Evolutionary conservation across 1,284 basidiomycete genomes (phyloP).

Genomic region (Wolfiporia cocos): DNA sequence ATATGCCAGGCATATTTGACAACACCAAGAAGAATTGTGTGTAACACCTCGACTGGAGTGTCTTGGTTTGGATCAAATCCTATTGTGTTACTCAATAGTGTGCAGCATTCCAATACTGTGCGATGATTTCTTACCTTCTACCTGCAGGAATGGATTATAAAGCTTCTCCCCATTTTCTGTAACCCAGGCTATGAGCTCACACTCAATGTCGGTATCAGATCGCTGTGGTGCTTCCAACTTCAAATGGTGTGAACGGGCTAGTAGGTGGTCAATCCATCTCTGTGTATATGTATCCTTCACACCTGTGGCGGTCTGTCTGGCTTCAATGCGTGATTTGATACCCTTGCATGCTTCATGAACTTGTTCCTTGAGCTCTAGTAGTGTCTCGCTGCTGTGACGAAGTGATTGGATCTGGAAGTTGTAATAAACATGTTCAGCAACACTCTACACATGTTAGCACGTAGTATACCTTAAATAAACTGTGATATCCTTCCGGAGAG

Average conservation of each 20-base stretch:
- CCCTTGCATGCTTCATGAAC: no score
- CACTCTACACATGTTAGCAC: neutral
- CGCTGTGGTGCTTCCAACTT: neutral
- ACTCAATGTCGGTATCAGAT: neutral
- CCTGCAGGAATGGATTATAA: neutral
- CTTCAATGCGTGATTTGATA: no score
- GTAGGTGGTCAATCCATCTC: constrained; percentile 4
- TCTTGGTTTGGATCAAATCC: neutral
- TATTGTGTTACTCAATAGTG: neutral
- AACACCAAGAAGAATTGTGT: neutral
- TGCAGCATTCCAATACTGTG: neutral
- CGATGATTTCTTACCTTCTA: neutral
- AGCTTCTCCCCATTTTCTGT: neutral
- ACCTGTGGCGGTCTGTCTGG: constrained; percentile 5
- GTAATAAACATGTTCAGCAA: constrained; percentile 1
- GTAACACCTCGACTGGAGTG: constrained; percentile 1
- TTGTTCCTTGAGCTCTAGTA: no score
- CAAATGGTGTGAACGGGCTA: neutral
- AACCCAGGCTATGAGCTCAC: neutral
- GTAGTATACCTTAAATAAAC: neutral
- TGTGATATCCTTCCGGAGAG: no score
- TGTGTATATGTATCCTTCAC: constrained; percentile 9
- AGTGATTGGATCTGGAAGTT: neutral
- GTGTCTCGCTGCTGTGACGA: no score
- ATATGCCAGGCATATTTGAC: constrained; percentile 6